Evolutionary conservation across 1,139 yeast species (phyloP), one percentile per base, ranked within the genome.

Genomic region (Pichia sp.): DNA sequence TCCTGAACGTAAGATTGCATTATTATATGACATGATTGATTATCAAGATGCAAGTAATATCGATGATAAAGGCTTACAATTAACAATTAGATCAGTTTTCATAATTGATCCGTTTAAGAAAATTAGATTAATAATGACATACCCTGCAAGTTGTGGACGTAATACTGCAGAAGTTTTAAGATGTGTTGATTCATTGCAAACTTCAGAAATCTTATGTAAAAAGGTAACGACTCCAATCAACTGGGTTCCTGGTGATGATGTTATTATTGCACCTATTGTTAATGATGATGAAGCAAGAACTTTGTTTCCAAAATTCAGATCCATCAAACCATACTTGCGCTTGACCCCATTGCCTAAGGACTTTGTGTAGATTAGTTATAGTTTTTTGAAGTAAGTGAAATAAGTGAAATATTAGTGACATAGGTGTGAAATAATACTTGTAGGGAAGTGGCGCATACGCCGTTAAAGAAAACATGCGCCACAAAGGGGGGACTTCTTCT

Each of bases 191-290:
- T 84, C 93, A 48, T 77, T 87, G 63, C 95, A 87, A 73, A 74
- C 80, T 53, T 84, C 87, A 62, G 95, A 87, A 70, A 76, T 76
- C 67, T 44, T 51, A 10, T 38, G 19, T 3, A 68, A 83, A 73
- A 79, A 85, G 62, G 72, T 87, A 61, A 84, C 90, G 58, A 87
- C 95, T 51, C 95, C 96, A 56, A 82, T 87, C 66, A 86, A 87
- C 75, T 87, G 95, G 95, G 77, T 80, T 60, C 87, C 86, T 54
- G 95, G 95, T 62, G 86, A 87, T 62, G 95, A 87, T 70, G 95
- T 87, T 54, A 86, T 87, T 63, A 84, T 87, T 58, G 91, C 85
- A 60, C 91, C 93, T 60, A 69, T 80, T 52, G 85, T 84, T 51
- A 71, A 81, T 52, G 81, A 84, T 68, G 87, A 80, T 53, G 87